A percentile compares a stretch with the other conserved stretches of the same genome.
phyloP scores from a whole-genome alignment of 2,329 filamentous ascomycete species.

The Furcasterigmium sp. region DNA sequence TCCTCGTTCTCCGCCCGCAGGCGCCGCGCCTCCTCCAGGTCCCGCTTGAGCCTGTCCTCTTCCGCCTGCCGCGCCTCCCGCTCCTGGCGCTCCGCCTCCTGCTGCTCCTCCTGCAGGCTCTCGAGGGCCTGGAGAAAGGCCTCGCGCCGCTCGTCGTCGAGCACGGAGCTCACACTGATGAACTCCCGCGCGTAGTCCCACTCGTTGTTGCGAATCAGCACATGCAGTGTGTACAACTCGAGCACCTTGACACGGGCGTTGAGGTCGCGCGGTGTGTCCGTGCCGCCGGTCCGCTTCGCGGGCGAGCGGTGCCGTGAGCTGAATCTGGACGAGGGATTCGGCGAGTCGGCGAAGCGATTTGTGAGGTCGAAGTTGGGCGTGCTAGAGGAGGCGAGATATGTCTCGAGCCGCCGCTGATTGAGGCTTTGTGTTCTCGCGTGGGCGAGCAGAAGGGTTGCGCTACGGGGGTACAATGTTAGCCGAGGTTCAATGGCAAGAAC shows the following conservation, averaged over 20 bases:
- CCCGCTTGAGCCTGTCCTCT: slow-evolving; percentile 50
- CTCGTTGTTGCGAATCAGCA: slow-evolving; percentile 87
- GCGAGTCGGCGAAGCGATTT: slow-evolving; percentile 51
- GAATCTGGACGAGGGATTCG: slow-evolving; percentile 27
- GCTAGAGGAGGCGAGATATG: slow-evolving; percentile 74
- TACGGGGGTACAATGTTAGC: slow-evolving; percentile 26
- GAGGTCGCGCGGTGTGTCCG: slow-evolving; percentile 79
- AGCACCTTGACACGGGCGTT: slow-evolving; percentile 84
- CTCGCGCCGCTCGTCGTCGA: slow-evolving; percentile 89
- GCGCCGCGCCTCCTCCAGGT: slow-evolving; percentile 52
- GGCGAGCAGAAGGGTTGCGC: slow-evolving; percentile 83
- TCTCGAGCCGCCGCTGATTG: slow-evolving; percentile 85
- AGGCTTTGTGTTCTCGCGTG: slow-evolving; percentile 78
- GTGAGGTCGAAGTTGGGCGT: slow-evolving; percentile 69
- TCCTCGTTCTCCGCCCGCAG: slow-evolving; percentile 55
- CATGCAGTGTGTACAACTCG: slow-evolving; percentile 91
- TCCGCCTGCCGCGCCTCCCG: slow-evolving; percentile 52
- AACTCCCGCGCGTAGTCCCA: slow-evolving; percentile 96
- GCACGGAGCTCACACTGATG: slow-evolving; percentile 75
- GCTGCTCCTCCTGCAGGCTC: slow-evolving; percentile 76
- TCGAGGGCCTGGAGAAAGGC: slow-evolving; percentile 83
- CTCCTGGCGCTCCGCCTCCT: slow-evolving; percentile 62
- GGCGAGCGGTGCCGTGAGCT: slow-evolving; percentile 36
- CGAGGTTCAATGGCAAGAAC: no score
- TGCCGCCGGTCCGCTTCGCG: slow-evolving; percentile 52